These are phyloP conservation scores for Kwoniella pini DNA, from an alignment of 768 basidiomycete species.

Conservation along the genomic window DNA sequence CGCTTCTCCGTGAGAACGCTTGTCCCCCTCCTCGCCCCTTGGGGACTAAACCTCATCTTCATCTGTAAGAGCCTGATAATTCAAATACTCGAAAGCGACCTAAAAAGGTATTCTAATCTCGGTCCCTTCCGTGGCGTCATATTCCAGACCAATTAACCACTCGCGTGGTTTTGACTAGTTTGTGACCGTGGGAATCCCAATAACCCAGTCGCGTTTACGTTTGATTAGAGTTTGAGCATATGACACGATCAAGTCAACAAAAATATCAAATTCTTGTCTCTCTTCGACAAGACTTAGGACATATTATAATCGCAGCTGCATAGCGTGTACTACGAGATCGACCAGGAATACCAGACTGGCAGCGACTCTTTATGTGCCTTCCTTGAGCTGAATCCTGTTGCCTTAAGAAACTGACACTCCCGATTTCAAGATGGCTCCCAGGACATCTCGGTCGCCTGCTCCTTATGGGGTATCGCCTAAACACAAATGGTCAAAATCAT, in stretches of 20 bases:
- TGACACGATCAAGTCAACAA: not conserved
- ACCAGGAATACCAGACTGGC: no score
- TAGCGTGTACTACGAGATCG: no score
- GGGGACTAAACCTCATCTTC: not conserved
- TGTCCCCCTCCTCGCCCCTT: constrained; percentile 8
- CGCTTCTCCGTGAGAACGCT: not conserved
- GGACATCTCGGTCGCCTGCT: not conserved
- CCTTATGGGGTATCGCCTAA: constrained; percentile 17
- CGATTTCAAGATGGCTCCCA: not conserved
- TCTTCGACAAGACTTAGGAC: no score
- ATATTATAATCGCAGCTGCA: no score
- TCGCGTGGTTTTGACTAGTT: no score
- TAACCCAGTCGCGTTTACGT: no score
- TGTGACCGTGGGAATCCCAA: no score
- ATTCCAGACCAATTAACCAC: not conserved
- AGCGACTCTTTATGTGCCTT: no score
- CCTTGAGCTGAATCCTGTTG: no score
- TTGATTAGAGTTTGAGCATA: constrained; percentile 3
- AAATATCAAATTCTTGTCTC: no score
- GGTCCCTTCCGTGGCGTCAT: constrained; percentile 1
- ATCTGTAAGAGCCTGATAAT: not conserved
- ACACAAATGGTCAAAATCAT: not conserved
- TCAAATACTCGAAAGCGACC: no score
- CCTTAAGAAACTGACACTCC: no score
- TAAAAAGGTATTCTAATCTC: not conserved